Evolutionary conservation across 169 alveolate species (phyloP).

Genomic region (Plasmodium adleri): DNA sequence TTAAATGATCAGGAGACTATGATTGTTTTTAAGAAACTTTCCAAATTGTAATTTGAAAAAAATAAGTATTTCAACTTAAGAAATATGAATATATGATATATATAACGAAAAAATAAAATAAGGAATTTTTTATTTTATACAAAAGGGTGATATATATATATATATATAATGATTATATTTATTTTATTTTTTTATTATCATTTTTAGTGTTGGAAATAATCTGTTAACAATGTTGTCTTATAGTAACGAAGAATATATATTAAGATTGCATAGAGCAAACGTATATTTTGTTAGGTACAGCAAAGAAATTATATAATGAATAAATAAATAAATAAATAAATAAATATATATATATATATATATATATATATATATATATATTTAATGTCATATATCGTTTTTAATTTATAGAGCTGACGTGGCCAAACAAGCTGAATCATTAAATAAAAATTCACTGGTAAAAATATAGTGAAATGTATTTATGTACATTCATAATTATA

Average conservation of each 20-base stretch:
- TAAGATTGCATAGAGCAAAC: slow-evolving; percentile 42
- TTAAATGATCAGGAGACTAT: slow-evolving; percentile 75
- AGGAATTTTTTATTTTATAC: no score
- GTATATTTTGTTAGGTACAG: slow-evolving; percentile 54
- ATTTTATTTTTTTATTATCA: slow-evolving; percentile 4
- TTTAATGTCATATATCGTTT: slow-evolving; percentile 8
- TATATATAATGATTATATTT: background rate
- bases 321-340: background rate
- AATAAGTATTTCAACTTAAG: background rate
- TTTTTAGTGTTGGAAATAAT: slow-evolving; percentile 67
- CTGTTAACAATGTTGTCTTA: slow-evolving; percentile 72
- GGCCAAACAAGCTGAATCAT: slow-evolving; percentile 54
- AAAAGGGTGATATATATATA: background rate
- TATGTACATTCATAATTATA: background rate
- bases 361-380: background rate
- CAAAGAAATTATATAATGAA: background rate
- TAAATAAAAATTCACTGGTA: slow-evolving; percentile 74
- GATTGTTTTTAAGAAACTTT: slow-evolving; percentile 72
- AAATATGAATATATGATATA: no score
- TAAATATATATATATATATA: background rate
- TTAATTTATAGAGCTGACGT: slow-evolving; percentile 55
- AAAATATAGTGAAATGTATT: background rate
- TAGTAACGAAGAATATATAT: slow-evolving; percentile 62
- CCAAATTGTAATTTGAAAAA: slow-evolving; percentile 37
- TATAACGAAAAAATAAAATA: no score